phyloP scores from a whole-genome alignment of 148 eudicot species.

The Beta vulgaris region DNA sequence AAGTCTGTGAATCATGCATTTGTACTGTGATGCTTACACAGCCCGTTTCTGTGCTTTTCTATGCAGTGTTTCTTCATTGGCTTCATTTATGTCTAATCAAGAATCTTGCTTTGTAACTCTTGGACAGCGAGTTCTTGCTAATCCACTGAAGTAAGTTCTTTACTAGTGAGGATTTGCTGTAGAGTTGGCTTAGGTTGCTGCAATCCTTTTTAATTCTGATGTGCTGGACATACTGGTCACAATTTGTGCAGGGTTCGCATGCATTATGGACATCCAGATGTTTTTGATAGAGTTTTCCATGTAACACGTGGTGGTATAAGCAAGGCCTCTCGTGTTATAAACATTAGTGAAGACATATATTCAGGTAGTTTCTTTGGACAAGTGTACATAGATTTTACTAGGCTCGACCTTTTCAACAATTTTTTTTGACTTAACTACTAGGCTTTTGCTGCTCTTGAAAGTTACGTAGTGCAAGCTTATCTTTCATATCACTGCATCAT shows the following conservation, averaged over 20 bases:
- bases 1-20: background rate
- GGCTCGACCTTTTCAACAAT: no score
- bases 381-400: background rate
- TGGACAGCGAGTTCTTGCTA: slow-evolving; percentile 98
- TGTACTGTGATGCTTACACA: background rate
- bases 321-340: slow-evolving; percentile 97
- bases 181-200: background rate
- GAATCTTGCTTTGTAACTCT: slow-evolving; percentile 94
- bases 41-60: slow-evolving; percentile 21
- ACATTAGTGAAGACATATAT: slow-evolving; percentile 97
- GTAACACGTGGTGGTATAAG: slow-evolving; percentile 98
- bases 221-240: slow-evolving; percentile 9
- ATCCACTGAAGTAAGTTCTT: slow-evolving; percentile 81
- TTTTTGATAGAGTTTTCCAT: slow-evolving; percentile 96
- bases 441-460: no score
- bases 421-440: no score
- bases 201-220: background rate
- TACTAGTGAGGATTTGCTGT: background rate
- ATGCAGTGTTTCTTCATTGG: slow-evolving; percentile 96
- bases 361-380: slow-evolving; percentile 49
- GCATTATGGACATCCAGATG: slow-evolving; percentile 99
- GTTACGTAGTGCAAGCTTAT: no score
- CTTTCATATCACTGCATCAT: no score
- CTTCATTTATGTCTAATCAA: slow-evolving; percentile 98
- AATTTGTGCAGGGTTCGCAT: slow-evolving; percentile 74